Evolutionary conservation across 1,139 yeast genomes (phyloP).

Genomic region (Yamadazyma sp.): DNA sequence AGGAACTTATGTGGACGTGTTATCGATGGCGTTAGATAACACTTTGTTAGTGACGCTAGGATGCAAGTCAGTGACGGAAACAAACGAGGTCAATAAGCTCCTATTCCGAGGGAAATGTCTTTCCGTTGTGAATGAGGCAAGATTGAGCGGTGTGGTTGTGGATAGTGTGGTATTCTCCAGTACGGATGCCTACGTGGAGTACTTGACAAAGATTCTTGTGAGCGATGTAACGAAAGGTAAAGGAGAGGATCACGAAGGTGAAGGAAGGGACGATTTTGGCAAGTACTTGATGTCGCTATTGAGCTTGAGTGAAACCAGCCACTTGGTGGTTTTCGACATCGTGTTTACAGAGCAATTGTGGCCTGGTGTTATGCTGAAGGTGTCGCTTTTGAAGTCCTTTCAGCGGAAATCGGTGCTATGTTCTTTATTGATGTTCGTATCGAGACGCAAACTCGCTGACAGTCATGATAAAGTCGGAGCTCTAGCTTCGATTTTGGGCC

Average conservation of each 20-base stretch:
- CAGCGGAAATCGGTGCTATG: slow-evolving; percentile 4
- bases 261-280: slow-evolving; percentile 18
- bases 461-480: slow-evolving; percentile 5
- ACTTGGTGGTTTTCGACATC: slow-evolving; percentile 22
- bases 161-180: slow-evolving; percentile 16
- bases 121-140: slow-evolving; percentile 23
- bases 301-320: slow-evolving; percentile 21
- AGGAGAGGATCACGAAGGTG: no score
- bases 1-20: slow-evolving; percentile 12
- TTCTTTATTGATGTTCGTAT: slow-evolving; percentile 2
- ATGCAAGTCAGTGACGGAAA: slow-evolving; percentile 14
- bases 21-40: slow-evolving; percentile 19
- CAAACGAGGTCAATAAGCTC: slow-evolving; percentile 37
- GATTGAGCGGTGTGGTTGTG: slow-evolving; percentile 10
- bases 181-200: slow-evolving; percentile 23
- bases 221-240: not conserved
- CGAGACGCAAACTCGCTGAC: slow-evolving; percentile 3
- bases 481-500: not conserved
- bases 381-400: slow-evolving; percentile 22
- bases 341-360: slow-evolving; percentile 24
- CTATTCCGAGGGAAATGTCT: slow-evolving; percentile 35
- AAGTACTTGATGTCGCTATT: slow-evolving; percentile 25
- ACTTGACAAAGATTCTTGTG: slow-evolving; percentile 20
- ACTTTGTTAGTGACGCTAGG: slow-evolving; percentile 18
- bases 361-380: slow-evolving; percentile 19